Base-by-base conservation (phyloP, 495 filamentous ascomycete genomes). In the Cercophora sp. region DNA sequence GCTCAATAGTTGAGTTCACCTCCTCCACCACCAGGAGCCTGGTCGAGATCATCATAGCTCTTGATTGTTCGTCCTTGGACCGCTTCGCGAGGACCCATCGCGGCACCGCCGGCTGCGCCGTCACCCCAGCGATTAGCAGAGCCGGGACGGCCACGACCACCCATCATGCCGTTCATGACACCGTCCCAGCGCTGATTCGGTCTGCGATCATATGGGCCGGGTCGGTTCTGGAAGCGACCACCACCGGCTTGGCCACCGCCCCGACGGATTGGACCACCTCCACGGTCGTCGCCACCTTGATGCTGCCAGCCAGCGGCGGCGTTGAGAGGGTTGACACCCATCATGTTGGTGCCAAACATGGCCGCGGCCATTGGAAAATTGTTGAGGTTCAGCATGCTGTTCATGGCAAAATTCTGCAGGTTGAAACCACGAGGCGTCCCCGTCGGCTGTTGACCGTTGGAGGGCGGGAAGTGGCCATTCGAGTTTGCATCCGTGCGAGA, bases 41-140 rank as follows among this genome's bases (percentile, higher is more conserved):
- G 92, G 73, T 98, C 93, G 2, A 98, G 72, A 69, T 98, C 93
- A 68, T 97, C 94, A 68, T 98, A 98, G 66, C 88, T 94, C 77
- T 93, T 96, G 27, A 98, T 63, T 35, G 86, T 95, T 39, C 93
- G 80, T 3, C 94, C 93, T 56, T 91, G 85, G 2, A 95, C 88
- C 1, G 91, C 88, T 70, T 94, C 89, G 13, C 86, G 74, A 2
- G 91, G 90, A 2, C 86, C 87, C 55, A 91, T 82, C 1, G 85
- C 82, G 39, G 85, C 86, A 49, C 75, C 76, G 2, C 84, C 82
- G 44, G 80, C 80, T 29, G 79, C 70, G 51, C 85, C 79, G 58
- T 86, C 75, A 47, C 81, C 76, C 84, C 84, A 82, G 57, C 80
- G 67, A 36, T 82, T 82, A 16, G 69, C 73, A 31, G 70, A 71